Base-by-base conservation (phyloP, 108 stramenopile species). In the Pseudonitzschia multiseries region DNA sequence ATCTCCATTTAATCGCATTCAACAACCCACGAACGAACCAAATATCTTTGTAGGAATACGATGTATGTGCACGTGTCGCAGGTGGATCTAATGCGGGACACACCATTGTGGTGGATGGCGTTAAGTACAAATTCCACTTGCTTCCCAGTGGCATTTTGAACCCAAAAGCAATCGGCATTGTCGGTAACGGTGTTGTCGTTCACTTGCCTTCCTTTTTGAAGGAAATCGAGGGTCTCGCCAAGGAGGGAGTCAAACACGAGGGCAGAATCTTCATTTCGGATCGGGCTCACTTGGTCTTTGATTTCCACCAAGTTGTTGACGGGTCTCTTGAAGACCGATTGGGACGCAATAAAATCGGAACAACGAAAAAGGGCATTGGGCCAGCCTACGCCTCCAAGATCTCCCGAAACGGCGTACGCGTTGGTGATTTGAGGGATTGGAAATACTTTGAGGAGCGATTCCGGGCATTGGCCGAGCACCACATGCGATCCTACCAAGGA, bases 111-210 rank as follows among this genome's bases (percentile, higher is more conserved):
- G 97, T 96, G 22, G 85, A 96, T 32, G 96, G 90, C 20, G 84
- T 86, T 78, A 98, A 98, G 80, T 99, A 98, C 93, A 98, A 98
- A 79, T 99, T 99, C 79, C 99, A 99, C 84, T 92, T 99, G 52
- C 74, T 99, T 24, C 99, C 99, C 54, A 96, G 92, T 24, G 99
- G 97, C 51, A 94, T 99, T 59, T 81, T 99, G 50, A 96, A 98
- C 79, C 84, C 87, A 53, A 79, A 84, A 27, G 96, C 94, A 1
- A 80, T 69, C 13, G 96, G 97, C 79, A 84, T 99, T 13, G 96
- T 99, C 64, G 98, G 99, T 4, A 99, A 99, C 72, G 99, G 99
- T 61, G 97, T 97, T 48, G 99, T 99, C 41, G 87, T 98, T 50
- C 96, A 98, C 80, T 51, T 99, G 27, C 97, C 95, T 10, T 92